Percentiles rank a stretch among this genome's conserved stretches.
Evolutionary conservation across 202 grass and related monocot species (phyloP).

Genomic region (Zizania palustris): DNA sequence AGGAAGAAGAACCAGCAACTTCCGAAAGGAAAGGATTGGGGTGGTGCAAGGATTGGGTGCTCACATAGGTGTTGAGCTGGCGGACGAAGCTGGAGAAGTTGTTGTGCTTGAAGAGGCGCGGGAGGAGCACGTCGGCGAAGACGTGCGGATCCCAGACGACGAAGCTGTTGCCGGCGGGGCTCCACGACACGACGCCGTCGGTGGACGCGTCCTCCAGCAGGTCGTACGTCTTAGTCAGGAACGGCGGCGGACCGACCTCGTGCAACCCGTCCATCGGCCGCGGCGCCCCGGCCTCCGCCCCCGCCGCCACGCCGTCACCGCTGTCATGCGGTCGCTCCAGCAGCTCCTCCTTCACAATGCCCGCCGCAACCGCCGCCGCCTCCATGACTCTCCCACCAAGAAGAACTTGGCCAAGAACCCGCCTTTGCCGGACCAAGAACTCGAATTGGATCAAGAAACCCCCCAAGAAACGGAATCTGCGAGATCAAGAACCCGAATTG

Average conservation of each 20-base stretch:
- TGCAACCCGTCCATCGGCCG: conserved; percentile 66
- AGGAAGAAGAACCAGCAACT: not conserved
- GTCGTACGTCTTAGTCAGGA: conserved; percentile 84
- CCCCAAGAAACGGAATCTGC: not conserved
- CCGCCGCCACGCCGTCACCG: not conserved
- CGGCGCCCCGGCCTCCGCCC: conserved; percentile 23
- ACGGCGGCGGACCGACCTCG: conserved; percentile 66
- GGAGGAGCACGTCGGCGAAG: conserved; percentile 61
- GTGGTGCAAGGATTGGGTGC: not conserved
- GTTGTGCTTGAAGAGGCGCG: conserved; percentile 78
- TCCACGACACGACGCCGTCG: conserved; percentile 67
- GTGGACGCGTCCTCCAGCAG: conserved; percentile 65
- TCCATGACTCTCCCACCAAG: conserved; percentile 33
- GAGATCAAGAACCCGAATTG: not conserved
- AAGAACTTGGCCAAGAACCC: not conserved
- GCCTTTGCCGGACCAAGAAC: not conserved
- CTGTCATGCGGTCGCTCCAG: conserved; percentile 25
- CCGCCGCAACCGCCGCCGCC: not conserved
- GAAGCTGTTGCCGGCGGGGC: conserved; percentile 62
- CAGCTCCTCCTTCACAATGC: conserved; percentile 70
- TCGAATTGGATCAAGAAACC: not conserved
- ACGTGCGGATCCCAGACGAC: conserved; percentile 74
- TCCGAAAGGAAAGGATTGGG: not conserved
- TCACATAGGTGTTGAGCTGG: conserved; percentile 90
- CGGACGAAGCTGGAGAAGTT: conserved; percentile 94